phyloP scores from a whole-genome alignment of 2,329 filamentous ascomycete genomes.

The Pyricularia sp. region DNA sequence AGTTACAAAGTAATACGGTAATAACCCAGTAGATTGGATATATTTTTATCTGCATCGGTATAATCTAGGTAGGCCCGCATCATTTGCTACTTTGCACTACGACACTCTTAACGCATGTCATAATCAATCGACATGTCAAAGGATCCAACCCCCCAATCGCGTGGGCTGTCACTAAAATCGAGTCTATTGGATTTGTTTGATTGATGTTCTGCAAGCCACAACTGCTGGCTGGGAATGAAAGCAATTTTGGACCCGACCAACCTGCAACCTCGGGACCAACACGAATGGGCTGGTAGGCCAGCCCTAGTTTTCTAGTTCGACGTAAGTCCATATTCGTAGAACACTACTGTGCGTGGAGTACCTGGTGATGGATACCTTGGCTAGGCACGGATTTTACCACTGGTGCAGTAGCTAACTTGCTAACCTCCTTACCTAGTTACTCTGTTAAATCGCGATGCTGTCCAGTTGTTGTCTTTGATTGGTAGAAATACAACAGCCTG shows the following conservation, averaged over 20 bases:
- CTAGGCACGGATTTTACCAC: no score
- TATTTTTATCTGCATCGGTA: background rate
- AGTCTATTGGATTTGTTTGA: background rate
- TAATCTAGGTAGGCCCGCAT: background rate
- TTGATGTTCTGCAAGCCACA: background rate
- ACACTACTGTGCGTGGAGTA: no score
- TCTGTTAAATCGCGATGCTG: background rate
- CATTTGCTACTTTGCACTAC: background rate
- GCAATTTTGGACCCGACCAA: background rate
- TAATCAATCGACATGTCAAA: background rate
- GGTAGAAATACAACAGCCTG: background rate
- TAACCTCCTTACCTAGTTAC: no score
- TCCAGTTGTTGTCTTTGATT: background rate
- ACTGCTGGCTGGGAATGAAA: background rate
- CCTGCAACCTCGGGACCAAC: background rate
- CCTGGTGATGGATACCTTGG: no score
- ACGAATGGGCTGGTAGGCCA: background rate
- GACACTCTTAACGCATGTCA: background rate
- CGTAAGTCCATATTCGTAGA: no score
- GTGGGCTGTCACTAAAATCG: background rate
- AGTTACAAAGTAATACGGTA: background rate
- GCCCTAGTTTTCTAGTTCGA: background rate
- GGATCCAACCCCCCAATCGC: background rate
- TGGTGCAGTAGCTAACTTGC: no score
- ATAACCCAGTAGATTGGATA: background rate